Evolutionary conservation across 2,329 filamentous ascomycete species (phyloP).

Genomic region (Ophiostoma novo-ulmi): DNA sequence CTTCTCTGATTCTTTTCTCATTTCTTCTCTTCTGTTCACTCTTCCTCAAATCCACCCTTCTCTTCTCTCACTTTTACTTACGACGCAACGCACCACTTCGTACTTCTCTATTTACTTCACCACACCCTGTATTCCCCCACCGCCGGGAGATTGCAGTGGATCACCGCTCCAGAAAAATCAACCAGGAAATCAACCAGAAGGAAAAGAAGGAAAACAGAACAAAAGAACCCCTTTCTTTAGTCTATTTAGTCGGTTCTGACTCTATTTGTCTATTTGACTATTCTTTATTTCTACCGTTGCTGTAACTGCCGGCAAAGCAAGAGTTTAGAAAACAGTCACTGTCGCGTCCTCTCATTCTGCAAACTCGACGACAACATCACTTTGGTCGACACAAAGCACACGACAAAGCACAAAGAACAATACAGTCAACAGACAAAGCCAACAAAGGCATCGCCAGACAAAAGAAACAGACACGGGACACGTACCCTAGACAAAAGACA

Average conservation of each 20-base stretch:
- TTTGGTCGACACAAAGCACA: not conserved
- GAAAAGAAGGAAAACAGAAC: constrained; percentile 16
- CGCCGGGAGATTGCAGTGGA: constrained; percentile 17
- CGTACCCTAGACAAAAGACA: not conserved
- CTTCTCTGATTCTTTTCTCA: not conserved
- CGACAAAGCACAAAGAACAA: not conserved
- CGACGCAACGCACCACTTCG: not conserved
- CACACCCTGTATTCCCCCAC: not conserved
- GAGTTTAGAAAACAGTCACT: not conserved
- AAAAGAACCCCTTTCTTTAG: constrained; percentile 16
- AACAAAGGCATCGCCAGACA: not conserved
- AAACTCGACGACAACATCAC: not conserved
- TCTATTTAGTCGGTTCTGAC: not conserved
- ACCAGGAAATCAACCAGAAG: constrained; percentile 10
- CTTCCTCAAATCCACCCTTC: not conserved
- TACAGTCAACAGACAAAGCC: not conserved
- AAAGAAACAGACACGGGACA: not conserved
- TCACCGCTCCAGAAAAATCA: constrained; percentile 14
- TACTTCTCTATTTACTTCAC: not conserved
- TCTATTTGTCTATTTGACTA: not conserved
- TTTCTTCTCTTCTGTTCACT: not conserved
- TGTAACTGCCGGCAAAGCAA: not conserved
- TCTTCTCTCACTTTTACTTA: not conserved
- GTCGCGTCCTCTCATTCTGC: not conserved
- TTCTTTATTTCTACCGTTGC: not conserved